Base-by-base conservation (phyloP, 2,329 filamentous ascomycete species). In the Penicillium polonicum region DNA sequence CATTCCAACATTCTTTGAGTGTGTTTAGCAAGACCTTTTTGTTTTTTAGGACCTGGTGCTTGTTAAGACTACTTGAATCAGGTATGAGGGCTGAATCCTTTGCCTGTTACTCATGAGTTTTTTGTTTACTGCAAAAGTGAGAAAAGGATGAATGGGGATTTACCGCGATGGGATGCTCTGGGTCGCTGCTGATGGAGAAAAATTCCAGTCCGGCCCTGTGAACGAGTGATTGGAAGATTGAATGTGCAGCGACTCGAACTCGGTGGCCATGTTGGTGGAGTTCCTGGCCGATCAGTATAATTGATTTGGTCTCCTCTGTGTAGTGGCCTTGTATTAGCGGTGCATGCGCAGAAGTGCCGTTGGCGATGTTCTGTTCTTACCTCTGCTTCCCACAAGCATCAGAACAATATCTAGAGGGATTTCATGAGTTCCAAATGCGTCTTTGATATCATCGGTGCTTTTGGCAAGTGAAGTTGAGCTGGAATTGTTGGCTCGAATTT, bases 341-440 rank as follows among this genome's bases (percentile, higher is more conserved):
- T 38, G 17, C 35, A 38, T n/a, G 35, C 10, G 10, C 1, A 12
- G 9, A 9, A 36, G 35, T 38, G 17, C 35, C 8, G 8, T n/a
- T 19, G 8, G 17, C 35, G 17, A 38, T 23, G 23, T 23, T 23
- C 23, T 38, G 35, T 38, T 8, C 23, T 19, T 23, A 58, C 56
- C 51, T 58, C 56, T 55, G 36, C 41, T 58, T 39, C 56, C 56
- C 5, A 58, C 45, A 8, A 58, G 56, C 56, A 58, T 55, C 17
- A 58, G 27, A 31, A 58, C 5, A 15, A 58, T 51, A 51, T 58
- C 52, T 8, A 58, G 19, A 12, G 27, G 13, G 12, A 58, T 39
- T n/a, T 19, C 15, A 12, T 51, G 12, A 5, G 8, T 42, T 48
- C 27, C 43, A 9, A 6, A 5, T 29, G 5, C 4, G 5, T 5